Base-by-base conservation (phyloP, 2,329 filamentous ascomycete species). In the Exutisphaerella laricina region DNA sequence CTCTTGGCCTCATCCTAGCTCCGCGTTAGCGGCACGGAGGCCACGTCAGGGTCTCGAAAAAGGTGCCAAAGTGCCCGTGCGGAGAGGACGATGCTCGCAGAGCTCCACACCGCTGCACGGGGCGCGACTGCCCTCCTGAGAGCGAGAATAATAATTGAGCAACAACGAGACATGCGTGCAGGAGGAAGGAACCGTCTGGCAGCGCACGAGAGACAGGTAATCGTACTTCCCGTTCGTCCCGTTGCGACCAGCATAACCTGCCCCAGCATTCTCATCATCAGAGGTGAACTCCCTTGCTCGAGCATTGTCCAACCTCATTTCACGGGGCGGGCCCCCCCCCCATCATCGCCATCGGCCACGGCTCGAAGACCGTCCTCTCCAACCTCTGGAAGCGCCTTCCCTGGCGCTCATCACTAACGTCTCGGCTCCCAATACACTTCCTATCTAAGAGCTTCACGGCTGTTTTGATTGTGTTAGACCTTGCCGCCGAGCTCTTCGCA, bases 301-400 rank as follows among this genome's bases (percentile, higher is more conserved):
- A 34, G 54, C 55, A 53, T 46, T 25, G 52, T 48, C 46, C 55
- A 54, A 29, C 48, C 46, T 57, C 52, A 58, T 58, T 57, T 57
- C 50, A 36, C 41, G 47, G 46, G 43, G 47, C 49, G 48, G 45
- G 43, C 46, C 52, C 54, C 52, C 35, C 41, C n/a, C n/a, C n/a
- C n/a, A n/a, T n/a, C n/a, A n/a, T n/a, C n/a, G n/a, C n/a, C 46
- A 53, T 41, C 53, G 30, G 33, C 36, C 45, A 50, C 34, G 39
- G 41, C 41, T 36, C 22, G 28, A 38, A 43, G 28, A 17, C 36
- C 28, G 14, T 39, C 39, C 26, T 38, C 45, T 20, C 40, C 34
- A 12, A 36, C 25, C 35, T 32, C 28, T 49, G 41, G 45, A 46
- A 39, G 42, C 50, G 45, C 48, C 49, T 31, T 32, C n/a, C 33